These are phyloP conservation scores for Eucalyptus leucophloia DNA, from an alignment of 345 rosid genomes.

Conservation along the genomic window DNA sequence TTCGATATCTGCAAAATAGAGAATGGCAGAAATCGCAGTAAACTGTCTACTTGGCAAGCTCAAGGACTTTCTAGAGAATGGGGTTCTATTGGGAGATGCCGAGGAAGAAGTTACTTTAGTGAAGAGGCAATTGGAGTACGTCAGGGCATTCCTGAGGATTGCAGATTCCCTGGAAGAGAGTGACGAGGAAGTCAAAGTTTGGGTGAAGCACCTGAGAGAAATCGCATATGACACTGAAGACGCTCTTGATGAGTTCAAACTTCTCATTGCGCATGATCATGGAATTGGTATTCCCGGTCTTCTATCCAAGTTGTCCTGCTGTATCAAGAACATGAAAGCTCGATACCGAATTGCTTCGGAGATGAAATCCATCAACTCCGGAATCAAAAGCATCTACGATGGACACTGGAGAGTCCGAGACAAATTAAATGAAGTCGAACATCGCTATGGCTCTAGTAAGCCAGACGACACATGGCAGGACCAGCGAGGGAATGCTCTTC, in stretches of 20 bases:
- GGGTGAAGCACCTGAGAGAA: conserved; percentile 21
- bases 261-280: background rate
- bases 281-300: background rate
- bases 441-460: background rate
- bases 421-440: background rate
- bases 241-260: conserved; percentile 12
- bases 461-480: background rate
- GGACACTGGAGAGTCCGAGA: conserved; percentile 1
- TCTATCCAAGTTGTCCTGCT: background rate
- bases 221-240: conserved; percentile 21
- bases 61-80: background rate
- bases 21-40: background rate
- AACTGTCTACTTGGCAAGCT: background rate
- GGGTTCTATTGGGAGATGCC: background rate
- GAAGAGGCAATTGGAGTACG: conserved; percentile 3
- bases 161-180: conserved; percentile 9
- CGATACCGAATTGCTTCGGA: conserved; percentile 4
- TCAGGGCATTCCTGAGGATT: conserved; percentile 2
- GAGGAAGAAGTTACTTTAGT: background rate
- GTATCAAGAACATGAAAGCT: conserved; percentile 5
- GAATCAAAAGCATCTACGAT: background rate
- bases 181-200: conserved; percentile 1
- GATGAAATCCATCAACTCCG: conserved; percentile 1
- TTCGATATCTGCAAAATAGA: background rate
- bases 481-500: conserved; percentile 13